Evolutionary conservation across 352 stramenopile species (phyloP).

Genomic region (Phytopythium ostracodes): DNA sequence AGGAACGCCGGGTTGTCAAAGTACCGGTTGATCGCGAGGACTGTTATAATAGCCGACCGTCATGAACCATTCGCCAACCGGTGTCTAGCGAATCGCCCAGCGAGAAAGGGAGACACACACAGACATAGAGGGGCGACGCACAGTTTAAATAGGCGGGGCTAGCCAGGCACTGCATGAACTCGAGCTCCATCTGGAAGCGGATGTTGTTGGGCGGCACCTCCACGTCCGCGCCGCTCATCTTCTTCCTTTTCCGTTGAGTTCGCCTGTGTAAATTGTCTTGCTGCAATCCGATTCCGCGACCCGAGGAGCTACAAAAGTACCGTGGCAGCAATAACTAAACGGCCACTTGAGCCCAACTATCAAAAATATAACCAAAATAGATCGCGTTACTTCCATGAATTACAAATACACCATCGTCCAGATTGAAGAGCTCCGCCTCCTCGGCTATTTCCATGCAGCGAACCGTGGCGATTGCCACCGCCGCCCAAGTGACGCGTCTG

Average conservation of each 20-base stretch:
- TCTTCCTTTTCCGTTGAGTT: not conserved
- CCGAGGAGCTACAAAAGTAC: not conserved
- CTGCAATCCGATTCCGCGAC: not conserved
- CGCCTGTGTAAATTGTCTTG: not conserved
- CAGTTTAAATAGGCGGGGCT: constrained; percentile 89
- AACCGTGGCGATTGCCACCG: too few relatives aligned
- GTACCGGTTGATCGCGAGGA: constrained; percentile 88
- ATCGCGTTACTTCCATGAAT: not conserved
- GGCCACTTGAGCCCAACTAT: not conserved
- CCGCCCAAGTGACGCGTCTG: too few relatives aligned
- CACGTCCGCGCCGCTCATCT: constrained; percentile 19
- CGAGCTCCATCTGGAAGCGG: constrained; percentile 91
- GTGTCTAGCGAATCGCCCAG: too few relatives aligned
- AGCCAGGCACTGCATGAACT: constrained; percentile 91
- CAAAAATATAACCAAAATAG: not conserved
- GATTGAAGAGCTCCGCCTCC: too few relatives aligned
- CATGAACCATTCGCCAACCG: not conserved
- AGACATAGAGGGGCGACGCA: constrained; percentile 25
- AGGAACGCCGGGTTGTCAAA: constrained; percentile 90
- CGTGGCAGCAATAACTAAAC: not conserved
- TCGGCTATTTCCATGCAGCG: too few relatives aligned
- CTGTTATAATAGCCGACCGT: too few relatives aligned
- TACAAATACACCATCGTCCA: not conserved
- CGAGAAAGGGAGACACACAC: too few relatives aligned
- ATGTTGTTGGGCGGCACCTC: constrained; percentile 86